Evolutionary conservation across 768 basidiomycete species (phyloP).

Genomic region (Boletus bicolor): DNA sequence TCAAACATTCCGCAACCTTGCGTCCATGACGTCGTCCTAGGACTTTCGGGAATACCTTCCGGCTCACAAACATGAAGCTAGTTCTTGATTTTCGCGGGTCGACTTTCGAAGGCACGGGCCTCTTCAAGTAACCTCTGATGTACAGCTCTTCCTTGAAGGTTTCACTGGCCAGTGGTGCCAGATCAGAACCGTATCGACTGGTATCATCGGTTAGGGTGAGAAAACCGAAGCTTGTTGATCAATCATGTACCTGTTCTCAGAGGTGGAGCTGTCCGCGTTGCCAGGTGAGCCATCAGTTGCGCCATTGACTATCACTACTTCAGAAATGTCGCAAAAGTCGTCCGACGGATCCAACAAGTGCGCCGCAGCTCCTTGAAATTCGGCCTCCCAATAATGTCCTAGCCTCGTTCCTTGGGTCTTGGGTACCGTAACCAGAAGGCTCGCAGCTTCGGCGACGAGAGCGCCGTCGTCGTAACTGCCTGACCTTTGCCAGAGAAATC

Average conservation of each 20-base stretch:
- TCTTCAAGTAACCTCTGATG: conserved; percentile 25
- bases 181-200: conserved; percentile 8
- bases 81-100: neutral
- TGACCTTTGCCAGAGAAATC: neutral
- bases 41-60: conserved; percentile 10
- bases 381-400: neutral
- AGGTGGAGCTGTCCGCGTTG: neutral
- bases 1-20: conserved; percentile 13
- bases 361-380: neutral
- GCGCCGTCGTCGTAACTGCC: neutral
- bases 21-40: conserved; percentile 22
- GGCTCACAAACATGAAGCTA: neutral
- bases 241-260: conserved; percentile 13
- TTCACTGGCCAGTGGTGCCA: conserved; percentile 29
- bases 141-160: conserved; percentile 29
- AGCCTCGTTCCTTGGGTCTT: neutral
- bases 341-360: neutral
- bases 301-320: conserved; percentile 2
- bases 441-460: too few relatives aligned
- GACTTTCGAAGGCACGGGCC: conserved; percentile 10
- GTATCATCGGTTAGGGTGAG: neutral
- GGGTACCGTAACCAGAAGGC: neutral
- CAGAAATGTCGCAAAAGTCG: conserved; percentile 8
- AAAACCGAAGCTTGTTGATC: neutral
- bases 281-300: neutral